Conservation (phyloP, 1,284 basidiomycete species). For the Ustilago tritici region DNA sequence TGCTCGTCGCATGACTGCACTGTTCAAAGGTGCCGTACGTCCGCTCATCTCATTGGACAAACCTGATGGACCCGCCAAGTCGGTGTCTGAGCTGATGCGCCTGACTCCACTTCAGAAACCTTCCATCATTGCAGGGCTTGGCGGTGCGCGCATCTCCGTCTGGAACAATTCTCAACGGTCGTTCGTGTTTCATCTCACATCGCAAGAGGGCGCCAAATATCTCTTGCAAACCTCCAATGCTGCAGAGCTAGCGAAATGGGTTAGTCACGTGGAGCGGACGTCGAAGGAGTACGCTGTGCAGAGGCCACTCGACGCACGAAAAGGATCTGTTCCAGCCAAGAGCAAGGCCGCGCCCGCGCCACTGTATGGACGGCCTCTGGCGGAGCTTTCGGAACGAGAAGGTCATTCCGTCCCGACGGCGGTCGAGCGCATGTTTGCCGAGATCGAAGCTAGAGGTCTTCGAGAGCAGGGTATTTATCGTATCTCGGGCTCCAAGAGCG, state of each 20-base stretch:
- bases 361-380: conserved; percentile 57
- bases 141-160: conserved; percentile 54
- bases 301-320: conserved; percentile 19
- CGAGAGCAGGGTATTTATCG: conserved; percentile 69
- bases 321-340: conserved; percentile 15
- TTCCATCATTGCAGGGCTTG: conserved; percentile 50
- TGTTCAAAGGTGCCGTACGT: conserved; percentile 64
- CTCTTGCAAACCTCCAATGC: conserved; percentile 63
- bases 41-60: conserved; percentile 57
- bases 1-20: conserved; percentile 63
- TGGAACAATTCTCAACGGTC: conserved; percentile 65
- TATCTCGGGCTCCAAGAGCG: conserved; percentile 65
- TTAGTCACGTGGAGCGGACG: conserved; percentile 49
- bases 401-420: conserved; percentile 57
- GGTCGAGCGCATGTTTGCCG: conserved; percentile 66
- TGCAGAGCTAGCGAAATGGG: conserved; percentile 60
- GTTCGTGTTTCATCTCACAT: conserved; percentile 63
- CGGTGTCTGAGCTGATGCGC: conserved; percentile 50
- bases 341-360: conserved; percentile 27
- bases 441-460: conserved; percentile 66
- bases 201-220: conserved; percentile 59
- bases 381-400: conserved; percentile 55
- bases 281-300: conserved; percentile 41
- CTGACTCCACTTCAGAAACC: conserved; percentile 58
- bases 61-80: conserved; percentile 38